Conservation (phyloP, 1,284 basidiomycete genomes). For the Cystobasidium pallidum region DNA sequence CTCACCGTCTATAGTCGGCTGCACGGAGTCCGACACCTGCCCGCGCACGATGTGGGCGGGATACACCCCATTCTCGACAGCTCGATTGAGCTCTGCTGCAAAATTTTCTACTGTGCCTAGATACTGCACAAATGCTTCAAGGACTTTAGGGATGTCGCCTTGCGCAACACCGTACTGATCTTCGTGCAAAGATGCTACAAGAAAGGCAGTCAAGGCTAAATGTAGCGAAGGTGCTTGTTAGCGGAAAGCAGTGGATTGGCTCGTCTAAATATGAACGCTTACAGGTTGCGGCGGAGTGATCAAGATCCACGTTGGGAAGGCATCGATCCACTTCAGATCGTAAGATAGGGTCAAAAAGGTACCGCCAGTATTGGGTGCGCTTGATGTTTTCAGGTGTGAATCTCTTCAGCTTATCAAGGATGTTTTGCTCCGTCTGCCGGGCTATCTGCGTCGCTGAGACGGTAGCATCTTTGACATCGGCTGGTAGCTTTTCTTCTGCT, state of each 20-base stretch:
- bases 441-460: conserved; percentile 39
- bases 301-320: background rate
- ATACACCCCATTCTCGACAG: conserved; percentile 59
- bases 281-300: conserved; percentile 1
- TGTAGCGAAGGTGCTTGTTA: no score
- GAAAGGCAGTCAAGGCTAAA: conserved; percentile 72
- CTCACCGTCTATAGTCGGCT: conserved; percentile 67
- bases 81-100: conserved; percentile 54
- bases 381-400: conserved; percentile 33
- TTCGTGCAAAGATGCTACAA: conserved; percentile 72
- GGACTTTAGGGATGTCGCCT: conserved; percentile 74
- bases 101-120: conserved; percentile 66
- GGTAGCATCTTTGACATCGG: conserved; percentile 21
- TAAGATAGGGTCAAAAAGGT: conserved; percentile 26
- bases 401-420: conserved; percentile 29
- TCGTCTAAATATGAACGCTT: background rate
- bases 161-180: conserved; percentile 81
- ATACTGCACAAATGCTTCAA: conserved; percentile 73
- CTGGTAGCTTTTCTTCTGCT: background rate
- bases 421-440: conserved; percentile 30
- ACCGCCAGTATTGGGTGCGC: background rate
- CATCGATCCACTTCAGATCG: background rate
- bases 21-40: conserved; percentile 61
- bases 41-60: conserved; percentile 50
- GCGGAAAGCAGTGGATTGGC: no score